These are phyloP conservation scores for Alternaria solani DNA, from an alignment of 2,329 filamentous ascomycete species.

Conservation along the genomic window DNA sequence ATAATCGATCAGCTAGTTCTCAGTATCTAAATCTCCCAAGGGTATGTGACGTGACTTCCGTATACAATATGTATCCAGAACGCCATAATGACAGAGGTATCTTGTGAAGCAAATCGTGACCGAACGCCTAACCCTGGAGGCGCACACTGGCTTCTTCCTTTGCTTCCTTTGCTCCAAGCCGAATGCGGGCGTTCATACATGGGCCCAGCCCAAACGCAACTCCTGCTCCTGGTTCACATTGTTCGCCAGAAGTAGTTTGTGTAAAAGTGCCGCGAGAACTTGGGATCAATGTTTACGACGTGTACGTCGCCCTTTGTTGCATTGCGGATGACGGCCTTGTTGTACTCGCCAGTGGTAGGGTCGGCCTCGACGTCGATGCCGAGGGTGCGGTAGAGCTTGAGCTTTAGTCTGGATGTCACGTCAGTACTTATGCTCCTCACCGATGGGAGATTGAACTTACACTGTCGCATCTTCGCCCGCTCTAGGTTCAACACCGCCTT, in stretches of 20 bases:
- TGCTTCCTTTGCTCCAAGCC: too few species aligned
- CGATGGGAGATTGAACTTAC: conserved; percentile 43
- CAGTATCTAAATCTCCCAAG: accelerated
- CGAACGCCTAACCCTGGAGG: not conserved
- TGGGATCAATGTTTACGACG: conserved; percentile 91
- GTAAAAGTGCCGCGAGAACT: conserved; percentile 90
- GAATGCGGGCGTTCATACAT: too few species aligned
- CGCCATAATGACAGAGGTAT: conserved; percentile 17
- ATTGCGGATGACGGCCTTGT: conserved; percentile 84
- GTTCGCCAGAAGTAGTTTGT: conserved; percentile 96
- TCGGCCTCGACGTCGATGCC: conserved; percentile 91
- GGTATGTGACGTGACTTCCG: not conserved
- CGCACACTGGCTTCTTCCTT: not conserved
- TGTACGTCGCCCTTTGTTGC: conserved; percentile 89
- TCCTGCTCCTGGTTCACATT: conserved; percentile 58
- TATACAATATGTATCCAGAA: not conserved
- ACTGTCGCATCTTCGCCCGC: conserved; percentile 59
- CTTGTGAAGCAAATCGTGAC: conserved; percentile 10
- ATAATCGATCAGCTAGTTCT: not conserved
- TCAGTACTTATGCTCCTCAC: not conserved
- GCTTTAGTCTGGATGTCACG: conserved; percentile 67
- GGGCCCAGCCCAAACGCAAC: not conserved
- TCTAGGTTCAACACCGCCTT: conserved; percentile 69
- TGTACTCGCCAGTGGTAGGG: conserved; percentile 76
- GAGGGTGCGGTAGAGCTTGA: conserved; percentile 90